Evolutionary conservation across 1,139 yeast genomes (phyloP).

Genomic region (Magnusiomyces fungicola): DNA sequence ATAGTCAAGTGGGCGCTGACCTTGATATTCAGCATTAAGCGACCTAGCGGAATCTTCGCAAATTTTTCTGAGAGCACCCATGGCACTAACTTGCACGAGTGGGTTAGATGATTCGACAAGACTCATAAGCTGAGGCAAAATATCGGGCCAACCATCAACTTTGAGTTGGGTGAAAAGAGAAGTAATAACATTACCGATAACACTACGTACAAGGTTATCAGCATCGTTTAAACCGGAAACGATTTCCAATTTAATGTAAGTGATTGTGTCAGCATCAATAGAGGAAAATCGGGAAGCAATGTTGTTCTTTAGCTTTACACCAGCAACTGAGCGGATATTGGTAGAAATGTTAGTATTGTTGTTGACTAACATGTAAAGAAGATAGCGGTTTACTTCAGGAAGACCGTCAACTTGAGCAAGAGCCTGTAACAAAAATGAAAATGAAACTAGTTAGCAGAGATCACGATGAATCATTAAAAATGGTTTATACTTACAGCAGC

Average conservation of each 20-base stretch:
- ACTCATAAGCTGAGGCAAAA: constrained; percentile 59
- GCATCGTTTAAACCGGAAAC: constrained; percentile 59
- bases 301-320: constrained; percentile 72
- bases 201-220: constrained; percentile 63
- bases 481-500: constrained; percentile 26
- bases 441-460: background rate
- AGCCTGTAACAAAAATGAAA: constrained; percentile 36
- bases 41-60: constrained; percentile 71
- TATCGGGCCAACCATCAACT: constrained; percentile 63
- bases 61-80: constrained; percentile 74
- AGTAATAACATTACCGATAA: constrained; percentile 86
- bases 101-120: constrained; percentile 41
- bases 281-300: constrained; percentile 35
- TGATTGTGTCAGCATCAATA: constrained; percentile 35
- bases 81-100: constrained; percentile 60
- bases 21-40: constrained; percentile 57
- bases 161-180: constrained; percentile 72
- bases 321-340: constrained; percentile 82
- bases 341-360: constrained; percentile 33
- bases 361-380: constrained; percentile 58
- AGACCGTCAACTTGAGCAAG: constrained; percentile 59
- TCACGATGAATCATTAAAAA: constrained; percentile 5
- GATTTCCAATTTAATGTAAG: constrained; percentile 55
- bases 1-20: constrained; percentile 54
- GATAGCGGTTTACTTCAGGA: constrained; percentile 73